Percentiles rank a stretch among this genome's conserved stretches.
Evolutionary conservation across 257 asterid genomes (phyloP).

Genomic region (Rubia yunnanensis): DNA sequence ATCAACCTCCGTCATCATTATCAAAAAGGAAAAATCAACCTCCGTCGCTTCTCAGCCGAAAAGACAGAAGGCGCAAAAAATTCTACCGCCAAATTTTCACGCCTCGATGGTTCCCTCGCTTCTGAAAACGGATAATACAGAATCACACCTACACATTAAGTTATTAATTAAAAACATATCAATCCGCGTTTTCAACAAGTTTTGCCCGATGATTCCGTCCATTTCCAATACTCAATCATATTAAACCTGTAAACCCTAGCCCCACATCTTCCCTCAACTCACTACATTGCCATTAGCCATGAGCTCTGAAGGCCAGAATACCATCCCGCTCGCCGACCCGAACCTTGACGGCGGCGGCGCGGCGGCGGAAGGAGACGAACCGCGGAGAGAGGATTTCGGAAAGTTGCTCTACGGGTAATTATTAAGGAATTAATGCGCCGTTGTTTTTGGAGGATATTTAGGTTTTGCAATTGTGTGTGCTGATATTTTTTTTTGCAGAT

Average conservation of each 20-base stretch:
- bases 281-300: slow-evolving; percentile 2
- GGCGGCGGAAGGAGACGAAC: not conserved
- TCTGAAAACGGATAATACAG: not conserved
- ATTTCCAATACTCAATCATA: not conserved
- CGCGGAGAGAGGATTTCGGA: slow-evolving; percentile 37
- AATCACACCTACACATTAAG: not conserved
- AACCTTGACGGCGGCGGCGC: not conserved
- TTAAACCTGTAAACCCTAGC: not conserved
- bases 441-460: not conserved
- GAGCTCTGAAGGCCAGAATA: not conserved
- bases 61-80: not conserved
- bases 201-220: not conserved
- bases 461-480: not conserved
- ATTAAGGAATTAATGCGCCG: not conserved
- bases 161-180: not conserved
- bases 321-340: slow-evolving; percentile 9
- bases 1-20: too few species aligned
- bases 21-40: too few species aligned
- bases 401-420: slow-evolving; percentile 55
- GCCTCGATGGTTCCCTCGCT: not conserved
- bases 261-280: not conserved
- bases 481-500: slow-evolving; percentile 29
- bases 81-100: not conserved
- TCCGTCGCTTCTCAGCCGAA: not conserved
- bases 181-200: not conserved